phyloP scores from a whole-genome alignment of 768 basidiomycete genomes.

The Hericium alpestre region DNA sequence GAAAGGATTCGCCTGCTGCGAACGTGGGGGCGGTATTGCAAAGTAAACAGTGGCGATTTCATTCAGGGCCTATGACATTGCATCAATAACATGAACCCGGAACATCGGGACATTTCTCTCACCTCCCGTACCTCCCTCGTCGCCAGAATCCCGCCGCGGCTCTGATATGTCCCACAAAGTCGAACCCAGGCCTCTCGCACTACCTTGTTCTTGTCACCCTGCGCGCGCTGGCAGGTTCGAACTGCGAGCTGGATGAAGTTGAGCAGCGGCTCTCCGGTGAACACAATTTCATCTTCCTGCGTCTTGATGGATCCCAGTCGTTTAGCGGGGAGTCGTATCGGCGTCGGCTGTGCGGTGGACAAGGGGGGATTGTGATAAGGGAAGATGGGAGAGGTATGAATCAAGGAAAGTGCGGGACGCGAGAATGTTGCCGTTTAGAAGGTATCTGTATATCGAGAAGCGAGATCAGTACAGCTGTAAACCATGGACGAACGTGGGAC shows the following conservation, averaged over 20 bases:
- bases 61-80: constrained; percentile 39
- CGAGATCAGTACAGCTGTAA: background rate
- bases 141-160: constrained; percentile 52
- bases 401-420: constrained; percentile 87
- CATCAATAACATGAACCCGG: background rate
- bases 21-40: constrained; percentile 69
- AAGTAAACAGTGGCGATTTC: constrained; percentile 75
- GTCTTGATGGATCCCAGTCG: constrained; percentile 16
- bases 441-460: constrained; percentile 37
- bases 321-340: constrained; percentile 24
- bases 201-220: constrained; percentile 67
- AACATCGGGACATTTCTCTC: background rate
- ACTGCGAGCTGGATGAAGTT: constrained; percentile 91
- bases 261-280: constrained; percentile 65
- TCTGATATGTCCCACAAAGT: constrained; percentile 76
- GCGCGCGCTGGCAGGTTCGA: constrained; percentile 76
- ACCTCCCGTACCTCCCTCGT: constrained; percentile 42
- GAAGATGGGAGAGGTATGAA: constrained; percentile 60
- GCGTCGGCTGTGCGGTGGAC: constrained; percentile 29
- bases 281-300: constrained; percentile 47
- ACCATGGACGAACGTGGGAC: background rate
- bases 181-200: constrained; percentile 78
- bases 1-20: constrained; percentile 66
- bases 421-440: constrained; percentile 83
- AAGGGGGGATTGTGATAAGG: constrained; percentile 32